Percentiles rank a stretch among this genome's conserved stretches.
Evolutionary conservation across 2,329 filamentous ascomycete species (phyloP).

Genomic region (Fusarium azukiicola): DNA sequence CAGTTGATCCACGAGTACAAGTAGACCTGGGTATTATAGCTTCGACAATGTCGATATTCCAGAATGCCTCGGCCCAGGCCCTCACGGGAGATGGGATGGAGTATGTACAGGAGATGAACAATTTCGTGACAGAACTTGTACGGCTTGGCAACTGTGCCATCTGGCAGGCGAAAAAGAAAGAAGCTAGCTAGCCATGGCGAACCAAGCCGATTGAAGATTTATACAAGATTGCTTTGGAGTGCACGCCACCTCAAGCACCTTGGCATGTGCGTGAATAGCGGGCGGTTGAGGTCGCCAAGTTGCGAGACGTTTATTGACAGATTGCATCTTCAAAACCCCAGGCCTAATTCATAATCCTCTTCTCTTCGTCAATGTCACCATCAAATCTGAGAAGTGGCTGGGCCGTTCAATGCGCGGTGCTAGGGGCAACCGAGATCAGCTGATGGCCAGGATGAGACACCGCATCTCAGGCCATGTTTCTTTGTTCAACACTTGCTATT

Average conservation of each 20-base stretch:
- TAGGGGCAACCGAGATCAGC: not conserved
- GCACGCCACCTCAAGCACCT: too few relatives aligned
- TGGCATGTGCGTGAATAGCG: too few relatives aligned
- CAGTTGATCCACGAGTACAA: conserved; percentile 63
- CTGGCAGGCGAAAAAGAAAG: conserved; percentile 49
- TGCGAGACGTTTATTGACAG: too few relatives aligned
- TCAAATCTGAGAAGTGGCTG: too few relatives aligned
- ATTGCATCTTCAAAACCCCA: too few relatives aligned
- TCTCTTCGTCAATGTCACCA: too few relatives aligned
- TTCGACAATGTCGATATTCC: conserved; percentile 66
- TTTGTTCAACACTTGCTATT: not conserved
- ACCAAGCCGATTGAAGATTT: not conserved
- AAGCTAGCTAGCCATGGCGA: not conserved
- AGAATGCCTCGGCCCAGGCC: conserved; percentile 56
- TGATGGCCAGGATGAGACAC: not conserved
- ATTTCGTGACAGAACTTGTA: conserved; percentile 67
- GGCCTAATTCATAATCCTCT: too few relatives aligned
- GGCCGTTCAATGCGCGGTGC: not conserved
- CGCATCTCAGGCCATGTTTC: not conserved
- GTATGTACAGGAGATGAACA: conserved; percentile 64
- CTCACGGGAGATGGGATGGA: conserved; percentile 60
- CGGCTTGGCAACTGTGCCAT: conserved; percentile 67
- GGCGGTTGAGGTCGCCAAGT: too few relatives aligned
- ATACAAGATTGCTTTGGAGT: too few relatives aligned
- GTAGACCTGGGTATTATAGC: conserved; percentile 70